A percentile compares a stretch with the other conserved stretches of the same genome.
These are phyloP conservation scores for Mortierella claussenii DNA, from an alignment of 192 early-diverging fungal species.

Conservation along the genomic window DNA sequence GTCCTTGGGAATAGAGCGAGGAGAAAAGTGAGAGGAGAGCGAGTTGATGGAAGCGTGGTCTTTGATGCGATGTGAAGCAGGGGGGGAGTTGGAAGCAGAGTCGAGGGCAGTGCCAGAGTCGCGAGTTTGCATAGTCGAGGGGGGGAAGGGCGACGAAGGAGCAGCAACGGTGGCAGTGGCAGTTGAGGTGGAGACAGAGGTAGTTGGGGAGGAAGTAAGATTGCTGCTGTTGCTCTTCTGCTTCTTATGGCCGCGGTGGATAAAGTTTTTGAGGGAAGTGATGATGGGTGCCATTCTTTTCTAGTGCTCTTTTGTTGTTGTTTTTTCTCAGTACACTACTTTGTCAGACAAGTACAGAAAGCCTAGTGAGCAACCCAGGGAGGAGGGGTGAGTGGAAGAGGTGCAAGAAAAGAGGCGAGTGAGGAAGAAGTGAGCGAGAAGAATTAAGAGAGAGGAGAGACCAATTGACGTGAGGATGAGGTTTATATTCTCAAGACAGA, in stretches of 20 bases:
- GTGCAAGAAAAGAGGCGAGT: not conserved
- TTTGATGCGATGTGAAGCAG: not conserved
- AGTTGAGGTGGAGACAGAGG: not conserved
- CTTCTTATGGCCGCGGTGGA: conserved; percentile 54
- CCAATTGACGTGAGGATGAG: not conserved
- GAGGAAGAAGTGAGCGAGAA: not conserved
- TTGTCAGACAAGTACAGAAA: no score
- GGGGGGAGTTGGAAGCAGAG: conserved; percentile 1
- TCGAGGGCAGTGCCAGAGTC: conserved; percentile 25
- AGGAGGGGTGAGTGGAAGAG: not conserved
- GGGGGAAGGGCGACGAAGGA: not conserved
- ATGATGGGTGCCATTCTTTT: conserved; percentile 55
- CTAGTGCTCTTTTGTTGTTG: no score
- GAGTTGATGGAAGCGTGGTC: no score
- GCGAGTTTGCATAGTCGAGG: conserved; percentile 24
- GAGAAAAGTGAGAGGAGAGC: no score
- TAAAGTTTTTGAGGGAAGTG: conserved; percentile 61
- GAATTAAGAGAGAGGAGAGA: not conserved
- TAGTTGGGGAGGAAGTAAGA: not conserved
- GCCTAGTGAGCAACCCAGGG: no score
- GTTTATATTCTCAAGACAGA: conserved; percentile 1
- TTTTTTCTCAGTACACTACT: no score
- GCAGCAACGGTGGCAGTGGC: not conserved
- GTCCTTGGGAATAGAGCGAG: conserved; percentile 15
- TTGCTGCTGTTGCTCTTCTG: not conserved